Conservation (phyloP, 2,329 filamentous ascomycete genomes). For the Sporothrix pseudoabietina region DNA sequence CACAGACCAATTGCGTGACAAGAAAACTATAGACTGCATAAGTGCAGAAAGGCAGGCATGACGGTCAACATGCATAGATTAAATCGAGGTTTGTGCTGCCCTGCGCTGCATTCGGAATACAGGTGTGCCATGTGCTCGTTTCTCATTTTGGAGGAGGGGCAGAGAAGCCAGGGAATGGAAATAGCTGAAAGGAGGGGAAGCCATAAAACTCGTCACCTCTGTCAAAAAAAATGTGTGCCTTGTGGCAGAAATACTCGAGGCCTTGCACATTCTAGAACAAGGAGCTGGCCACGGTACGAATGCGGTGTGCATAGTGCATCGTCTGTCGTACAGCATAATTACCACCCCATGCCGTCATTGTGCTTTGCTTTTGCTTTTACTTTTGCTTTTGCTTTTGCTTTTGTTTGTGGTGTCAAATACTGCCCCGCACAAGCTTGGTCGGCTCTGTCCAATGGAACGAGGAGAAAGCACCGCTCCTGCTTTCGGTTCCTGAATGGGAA, state of each 20-base stretch:
- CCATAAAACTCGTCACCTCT: background rate
- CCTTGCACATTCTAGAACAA: background rate
- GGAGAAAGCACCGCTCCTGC: conserved; percentile 1
- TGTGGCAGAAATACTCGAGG: background rate
- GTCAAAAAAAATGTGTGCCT: background rate
- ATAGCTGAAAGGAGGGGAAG: background rate
- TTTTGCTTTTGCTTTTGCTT: background rate
- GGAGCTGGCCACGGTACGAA: background rate
- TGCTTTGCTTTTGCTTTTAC: conserved; percentile 4
- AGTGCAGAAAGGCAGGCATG: background rate
- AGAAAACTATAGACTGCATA: conserved; percentile 3
- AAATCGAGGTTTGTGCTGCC: background rate
- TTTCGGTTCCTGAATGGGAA: conserved; percentile 1
- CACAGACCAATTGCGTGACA: conserved; percentile 7
- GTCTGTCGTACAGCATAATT: background rate
- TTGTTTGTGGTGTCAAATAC: background rate
- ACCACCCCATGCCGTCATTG: conserved; percentile 21
- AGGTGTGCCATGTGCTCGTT: background rate
- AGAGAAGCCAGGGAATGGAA: background rate
- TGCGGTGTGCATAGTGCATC: background rate
- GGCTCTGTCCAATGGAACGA: background rate
- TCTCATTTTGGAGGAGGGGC: background rate
- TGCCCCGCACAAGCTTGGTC: conserved; percentile 1
- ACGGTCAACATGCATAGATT: background rate
- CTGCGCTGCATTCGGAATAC: background rate